Percentiles rank a stretch among this genome's conserved stretches.
Conservation (phyloP, 2,329 filamentous ascomycete genomes). For the Neonectria neomacrospora region DNA sequence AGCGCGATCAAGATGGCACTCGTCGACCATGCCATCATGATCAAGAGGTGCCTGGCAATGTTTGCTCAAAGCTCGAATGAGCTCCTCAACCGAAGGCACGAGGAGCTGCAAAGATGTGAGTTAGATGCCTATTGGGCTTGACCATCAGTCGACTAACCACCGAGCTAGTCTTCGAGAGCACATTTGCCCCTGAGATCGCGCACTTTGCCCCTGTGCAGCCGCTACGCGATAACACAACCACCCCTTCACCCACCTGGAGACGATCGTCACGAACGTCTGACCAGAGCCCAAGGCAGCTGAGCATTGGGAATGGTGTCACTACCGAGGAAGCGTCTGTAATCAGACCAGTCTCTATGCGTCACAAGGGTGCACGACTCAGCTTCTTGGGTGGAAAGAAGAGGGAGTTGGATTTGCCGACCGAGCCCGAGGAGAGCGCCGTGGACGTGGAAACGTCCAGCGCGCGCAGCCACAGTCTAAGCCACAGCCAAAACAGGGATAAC, state of each 20-base stretch:
- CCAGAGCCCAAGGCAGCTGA: constrained; percentile 48
- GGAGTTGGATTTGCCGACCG: constrained; percentile 47
- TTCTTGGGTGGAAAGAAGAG: constrained; percentile 67
- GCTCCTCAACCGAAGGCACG: constrained; percentile 64
- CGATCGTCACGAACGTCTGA: constrained; percentile 61
- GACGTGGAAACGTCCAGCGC: constrained; percentile 49
- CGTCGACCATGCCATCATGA: constrained; percentile 87
- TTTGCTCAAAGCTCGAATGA: constrained; percentile 73
- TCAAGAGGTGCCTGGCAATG: constrained; percentile 81
- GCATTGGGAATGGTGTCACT: constrained; percentile 49
- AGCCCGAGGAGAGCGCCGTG: constrained; percentile 45
- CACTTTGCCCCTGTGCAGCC: constrained; percentile 66
- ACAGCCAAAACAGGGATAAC: constrained; percentile 39
- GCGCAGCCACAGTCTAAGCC: constrained; percentile 45
- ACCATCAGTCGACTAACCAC: constrained; percentile 30
- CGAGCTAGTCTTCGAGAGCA: constrained; percentile 67
- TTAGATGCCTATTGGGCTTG: constrained; percentile 34
- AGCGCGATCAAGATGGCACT: constrained; percentile 86
- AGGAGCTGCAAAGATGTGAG: constrained; percentile 74
- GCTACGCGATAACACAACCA: constrained; percentile 55
- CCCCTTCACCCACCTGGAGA: constrained; percentile 58
- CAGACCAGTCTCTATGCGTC: constrained; percentile 62
- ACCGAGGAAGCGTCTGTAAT: constrained; percentile 63
- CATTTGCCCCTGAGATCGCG: constrained; percentile 73
- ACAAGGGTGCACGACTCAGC: constrained; percentile 65